Evolutionary conservation across 331 rosid genomes (phyloP), one percentile per base, ranked within the genome.

Genomic region (Acacia pycnantha): DNA sequence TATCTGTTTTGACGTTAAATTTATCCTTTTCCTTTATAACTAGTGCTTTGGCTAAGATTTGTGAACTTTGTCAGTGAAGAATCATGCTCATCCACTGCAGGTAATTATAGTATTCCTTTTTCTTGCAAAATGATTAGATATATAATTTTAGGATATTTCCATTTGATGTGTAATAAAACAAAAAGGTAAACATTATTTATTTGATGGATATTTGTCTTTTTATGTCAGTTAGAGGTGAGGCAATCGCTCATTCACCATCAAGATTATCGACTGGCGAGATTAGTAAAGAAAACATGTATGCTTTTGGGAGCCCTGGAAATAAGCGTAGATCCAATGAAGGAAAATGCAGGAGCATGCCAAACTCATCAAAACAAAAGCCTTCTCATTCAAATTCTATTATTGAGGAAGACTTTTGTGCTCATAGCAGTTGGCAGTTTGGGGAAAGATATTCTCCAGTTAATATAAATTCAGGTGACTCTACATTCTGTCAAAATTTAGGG

Each of bases 11-110:
- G 77, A 44, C 31, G 31, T 66, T 40, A 64, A 74, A 78, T 76
- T 73, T 73, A 3, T 43, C 18, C 16, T 37, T 70, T 77, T 73
- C 64, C 66, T 77, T n/a, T 79, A 43, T 58, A 74, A 73, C 82
- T 76, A 11, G n/a, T 54, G 29, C 71, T 64, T 47, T 84, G 72
- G 65, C 84, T 76, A 54, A 50, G 41, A 47, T 61, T 70, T 75
- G 68, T 78, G 46, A 41, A 69, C 81, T 51, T 84, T 85, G 81
- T 82, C 97, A 94, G 98, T 74, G 95, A 90, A 77, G 98, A 94
- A 84, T 93, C 96, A 44, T 85, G 92, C 86, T 86, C 98, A 74
- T 83, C 97, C 87, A 87, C 90, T 73, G 90, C 95, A 66, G 98
- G 98, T 93, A 84, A 72, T 87, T 87, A 53, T 87, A 79, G 62